A percentile compares a stretch with the other conserved stretches of the same genome.
phyloP scores from a whole-genome alignment of 1,139 yeast species.

The Taiozyma sp. region DNA sequence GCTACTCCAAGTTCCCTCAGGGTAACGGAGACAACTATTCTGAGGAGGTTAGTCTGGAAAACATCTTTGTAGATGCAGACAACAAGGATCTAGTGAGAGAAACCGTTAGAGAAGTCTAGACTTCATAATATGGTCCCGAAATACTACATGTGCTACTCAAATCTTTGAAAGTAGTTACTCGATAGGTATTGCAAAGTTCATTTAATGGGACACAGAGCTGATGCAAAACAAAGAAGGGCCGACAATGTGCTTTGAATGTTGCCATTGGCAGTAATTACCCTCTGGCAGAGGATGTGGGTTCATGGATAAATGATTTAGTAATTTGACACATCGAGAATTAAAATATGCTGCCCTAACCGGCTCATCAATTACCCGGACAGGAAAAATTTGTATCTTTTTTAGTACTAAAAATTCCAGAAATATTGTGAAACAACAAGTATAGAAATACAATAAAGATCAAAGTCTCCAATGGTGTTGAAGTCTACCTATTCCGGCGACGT shows the following conservation, averaged over 20 bases:
- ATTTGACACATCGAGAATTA: not conserved
- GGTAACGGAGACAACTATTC: not conserved
- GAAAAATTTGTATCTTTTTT: not conserved
- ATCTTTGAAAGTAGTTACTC: too few species aligned
- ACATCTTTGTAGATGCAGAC: not conserved
- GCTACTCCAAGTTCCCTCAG: not conserved
- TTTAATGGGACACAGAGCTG: too few species aligned
- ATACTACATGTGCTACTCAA: too few species aligned
- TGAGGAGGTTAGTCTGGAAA: not conserved
- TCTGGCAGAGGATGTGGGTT: too few species aligned
- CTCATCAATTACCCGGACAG: not conserved
- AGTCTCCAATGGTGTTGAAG: slow-evolving; percentile 56
- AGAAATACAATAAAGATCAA: not conserved
- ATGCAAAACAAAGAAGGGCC: too few species aligned
- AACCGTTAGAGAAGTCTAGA: not conserved
- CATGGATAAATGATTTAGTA: too few species aligned
- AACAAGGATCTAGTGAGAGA: not conserved
- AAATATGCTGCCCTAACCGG: not conserved
- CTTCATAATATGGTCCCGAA: too few species aligned
- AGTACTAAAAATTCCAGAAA: not conserved
- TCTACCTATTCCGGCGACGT: slow-evolving; percentile 80
- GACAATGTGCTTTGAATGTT: too few species aligned
- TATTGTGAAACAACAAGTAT: not conserved
- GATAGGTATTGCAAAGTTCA: too few species aligned
- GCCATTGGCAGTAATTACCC: too few species aligned